Conservation (phyloP, 2,329 filamentous ascomycete species). For the Hymenotorrendiella dingleyae region DNA sequence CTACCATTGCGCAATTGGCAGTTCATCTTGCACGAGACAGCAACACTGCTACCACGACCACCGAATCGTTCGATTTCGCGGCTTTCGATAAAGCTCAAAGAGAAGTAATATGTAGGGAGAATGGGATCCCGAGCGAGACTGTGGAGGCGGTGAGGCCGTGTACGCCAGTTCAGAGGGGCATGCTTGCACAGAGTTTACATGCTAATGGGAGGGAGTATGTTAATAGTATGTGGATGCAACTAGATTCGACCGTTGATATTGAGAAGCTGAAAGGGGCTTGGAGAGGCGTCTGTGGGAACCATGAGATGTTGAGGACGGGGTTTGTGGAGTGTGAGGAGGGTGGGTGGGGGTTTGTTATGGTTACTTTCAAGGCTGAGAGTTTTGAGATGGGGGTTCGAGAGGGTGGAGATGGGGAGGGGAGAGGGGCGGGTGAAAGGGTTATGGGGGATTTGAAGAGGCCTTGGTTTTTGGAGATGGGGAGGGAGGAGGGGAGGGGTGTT, state of each 20-base stretch:
- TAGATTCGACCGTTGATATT: constrained; percentile 38
- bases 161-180: constrained; percentile 72
- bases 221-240: constrained; percentile 58
- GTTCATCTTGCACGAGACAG: constrained; percentile 12
- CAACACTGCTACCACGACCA: background rate
- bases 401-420: constrained; percentile 11
- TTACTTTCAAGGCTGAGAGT: constrained; percentile 46
- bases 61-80: constrained; percentile 40
- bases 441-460: constrained; percentile 16
- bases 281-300: constrained; percentile 43
- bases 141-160: constrained; percentile 66
- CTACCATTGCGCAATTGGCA: constrained; percentile 36
- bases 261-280: constrained; percentile 51
- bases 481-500: constrained; percentile 6
- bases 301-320: constrained; percentile 72
- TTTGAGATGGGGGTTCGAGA: constrained; percentile 36
- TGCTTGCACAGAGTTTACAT: constrained; percentile 68
- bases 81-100: constrained; percentile 43
- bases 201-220: constrained; percentile 67
- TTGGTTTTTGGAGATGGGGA: constrained; percentile 22
- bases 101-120: constrained; percentile 21
- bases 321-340: constrained; percentile 59
- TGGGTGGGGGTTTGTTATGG: constrained; percentile 65
- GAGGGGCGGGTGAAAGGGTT: too few relatives aligned
- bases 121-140: constrained; percentile 15